Conservation (phyloP, 495 filamentous ascomycete species). For the Penicillium bovifimosum region DNA sequence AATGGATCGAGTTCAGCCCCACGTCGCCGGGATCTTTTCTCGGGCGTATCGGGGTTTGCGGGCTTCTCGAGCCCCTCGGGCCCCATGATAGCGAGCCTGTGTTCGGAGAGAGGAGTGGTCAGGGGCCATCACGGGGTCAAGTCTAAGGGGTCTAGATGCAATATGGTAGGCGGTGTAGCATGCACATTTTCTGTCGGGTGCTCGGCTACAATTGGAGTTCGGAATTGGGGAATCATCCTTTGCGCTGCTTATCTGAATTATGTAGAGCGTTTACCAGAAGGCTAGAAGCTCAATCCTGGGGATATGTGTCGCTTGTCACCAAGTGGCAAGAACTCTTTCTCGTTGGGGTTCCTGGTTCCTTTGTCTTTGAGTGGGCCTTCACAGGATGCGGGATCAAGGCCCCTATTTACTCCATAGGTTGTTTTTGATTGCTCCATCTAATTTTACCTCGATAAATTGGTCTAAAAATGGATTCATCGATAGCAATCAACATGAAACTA, state of each 20-base stretch:
- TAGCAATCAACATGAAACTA: slow-evolving; percentile 4
- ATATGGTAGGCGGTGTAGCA: not conserved
- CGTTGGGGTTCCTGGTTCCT: not conserved
- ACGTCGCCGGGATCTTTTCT: slow-evolving; percentile 1
- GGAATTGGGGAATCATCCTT: no score
- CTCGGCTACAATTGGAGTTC: not conserved
- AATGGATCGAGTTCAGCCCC: slow-evolving; percentile 8
- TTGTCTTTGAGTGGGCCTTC: not conserved
- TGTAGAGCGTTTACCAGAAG: no score
- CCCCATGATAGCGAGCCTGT: not conserved
- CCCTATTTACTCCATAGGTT: not conserved
- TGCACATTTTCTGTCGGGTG: not conserved
- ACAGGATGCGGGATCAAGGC: not conserved
- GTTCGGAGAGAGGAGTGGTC: not conserved
- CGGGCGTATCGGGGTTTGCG: not conserved
- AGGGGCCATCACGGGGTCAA: not conserved
- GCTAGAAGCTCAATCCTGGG: no score
- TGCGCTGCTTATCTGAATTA: no score
- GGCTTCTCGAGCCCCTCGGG: slow-evolving; percentile 1
- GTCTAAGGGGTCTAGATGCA: not conserved
- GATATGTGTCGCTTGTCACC: no score
- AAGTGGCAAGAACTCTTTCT: no score
- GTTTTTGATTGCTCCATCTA: not conserved
- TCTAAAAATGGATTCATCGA: not conserved
- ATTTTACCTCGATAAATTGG: not conserved